Percentiles rank a stretch among this genome's conserved stretches.
These are phyloP conservation scores for Penicillium bovifimosum DNA, from an alignment of 495 filamentous ascomycete species.

Conservation along the genomic window DNA sequence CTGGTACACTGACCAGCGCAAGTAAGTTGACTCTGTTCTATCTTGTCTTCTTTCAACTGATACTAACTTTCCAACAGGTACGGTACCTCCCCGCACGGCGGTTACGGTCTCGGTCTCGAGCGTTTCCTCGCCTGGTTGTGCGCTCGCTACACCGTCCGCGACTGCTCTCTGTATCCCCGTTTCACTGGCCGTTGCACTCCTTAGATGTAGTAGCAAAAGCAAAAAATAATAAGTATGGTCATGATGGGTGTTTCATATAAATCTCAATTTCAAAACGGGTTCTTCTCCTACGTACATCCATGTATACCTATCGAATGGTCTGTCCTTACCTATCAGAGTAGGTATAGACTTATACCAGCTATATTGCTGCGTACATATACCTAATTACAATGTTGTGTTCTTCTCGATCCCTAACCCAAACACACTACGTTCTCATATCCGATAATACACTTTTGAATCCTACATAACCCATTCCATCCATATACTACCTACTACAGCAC, in stretches of 20 bases:
- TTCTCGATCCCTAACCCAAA: too few relatives aligned
- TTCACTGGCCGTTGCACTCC: conserved; percentile 94
- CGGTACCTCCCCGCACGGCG: conserved; percentile 88
- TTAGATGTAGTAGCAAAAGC: conserved; percentile 32
- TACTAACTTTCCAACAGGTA: conserved; percentile 52
- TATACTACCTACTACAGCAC: too few relatives aligned
- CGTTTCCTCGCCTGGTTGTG: conserved; percentile 96
- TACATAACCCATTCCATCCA: too few relatives aligned
- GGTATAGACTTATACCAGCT: neutral
- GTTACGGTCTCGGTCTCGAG: conserved; percentile 93
- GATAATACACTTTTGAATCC: too few relatives aligned
- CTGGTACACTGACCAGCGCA: conserved; percentile 98
- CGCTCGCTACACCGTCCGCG: conserved; percentile 83
- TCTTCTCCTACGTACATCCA: neutral
- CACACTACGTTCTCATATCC: too few relatives aligned
- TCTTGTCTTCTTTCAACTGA: neutral
- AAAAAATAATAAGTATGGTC: conserved; percentile 6
- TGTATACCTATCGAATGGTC: neutral
- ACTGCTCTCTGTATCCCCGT: conserved; percentile 85
- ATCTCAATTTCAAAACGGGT: neutral
- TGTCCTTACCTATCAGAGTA: neutral
- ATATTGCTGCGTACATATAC: too few relatives aligned
- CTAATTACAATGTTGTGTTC: too few relatives aligned
- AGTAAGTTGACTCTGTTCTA: conserved; percentile 53
- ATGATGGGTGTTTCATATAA: neutral